Evolutionary conservation across 352 stramenopile species (phyloP), one percentile per base, ranked within the genome.

Genomic region (Stramenopiles sp.): DNA sequence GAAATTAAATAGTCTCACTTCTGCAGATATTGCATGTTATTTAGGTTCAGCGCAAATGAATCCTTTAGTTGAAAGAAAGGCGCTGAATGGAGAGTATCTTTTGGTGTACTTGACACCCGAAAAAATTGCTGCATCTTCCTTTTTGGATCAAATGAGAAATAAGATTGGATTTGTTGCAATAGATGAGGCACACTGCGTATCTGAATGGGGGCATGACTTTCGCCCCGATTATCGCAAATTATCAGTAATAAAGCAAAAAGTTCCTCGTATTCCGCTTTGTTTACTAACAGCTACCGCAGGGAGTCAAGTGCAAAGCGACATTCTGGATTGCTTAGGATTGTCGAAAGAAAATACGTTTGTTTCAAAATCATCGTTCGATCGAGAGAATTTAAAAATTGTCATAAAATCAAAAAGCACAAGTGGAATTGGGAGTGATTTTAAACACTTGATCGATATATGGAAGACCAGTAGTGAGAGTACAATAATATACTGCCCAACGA

Each of bases 171-270:
- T 88, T 0, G 86, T 91, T 84, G 87, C 85, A 0, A 82, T 91
- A 31, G 88, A 92, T 84, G 88, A 92, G 84, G 83, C 81, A 67
- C 88, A 92, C 80, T 92, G 88, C 81, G 84, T 90, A 7, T 85
- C 67, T 0, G 83, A 90, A 81, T 92, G 87, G 87, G 87, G 87
- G 8, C 84, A 88, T 67, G 87, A 90, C 80, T 85, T 85, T 75
- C 75, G 83, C 33, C 30, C 82, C 55, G 75, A 44, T 30, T 88
- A 84, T 75, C 14, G 67, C 67, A 80, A 85, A 76, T 29, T 88
- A 22, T 81, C 76, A n/a, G 81, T 75, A 22, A 30, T 86, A 7
- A 82, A 82, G 30, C 75, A 80, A 39, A 44, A 81, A 32, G 82
- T 85, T 33, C 82, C 82, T n/a, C 29, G 32, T 8, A 80, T 85